phyloP scores from a whole-genome alignment of 1,284 basidiomycete species.

The Cutaneotrichosporon curvatum region DNA sequence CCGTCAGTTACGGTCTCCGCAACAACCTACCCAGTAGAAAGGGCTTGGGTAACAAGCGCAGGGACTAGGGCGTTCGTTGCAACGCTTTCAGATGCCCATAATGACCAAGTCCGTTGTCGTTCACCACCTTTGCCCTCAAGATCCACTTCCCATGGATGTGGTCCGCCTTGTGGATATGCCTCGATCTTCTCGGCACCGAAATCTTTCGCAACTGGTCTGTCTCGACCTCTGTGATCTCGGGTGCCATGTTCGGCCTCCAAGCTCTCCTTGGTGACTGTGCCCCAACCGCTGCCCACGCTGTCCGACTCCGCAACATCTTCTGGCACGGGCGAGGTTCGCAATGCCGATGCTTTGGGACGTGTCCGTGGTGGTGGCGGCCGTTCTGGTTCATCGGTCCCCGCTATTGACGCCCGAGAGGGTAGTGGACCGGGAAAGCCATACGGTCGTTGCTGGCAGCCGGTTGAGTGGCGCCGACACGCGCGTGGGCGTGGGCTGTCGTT shows the following conservation, averaged over 20 bases:
- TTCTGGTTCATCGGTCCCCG: background rate
- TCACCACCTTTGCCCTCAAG: background rate
- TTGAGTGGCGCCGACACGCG: too few species aligned
- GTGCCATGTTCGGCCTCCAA: too few species aligned
- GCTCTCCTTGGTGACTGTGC: background rate
- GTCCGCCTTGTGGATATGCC: background rate
- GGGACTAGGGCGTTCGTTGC: conserved; percentile 24
- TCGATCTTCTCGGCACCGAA: conserved; percentile 1
- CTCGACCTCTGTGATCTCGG: too few species aligned
- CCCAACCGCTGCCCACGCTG: background rate
- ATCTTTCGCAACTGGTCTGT: too few species aligned
- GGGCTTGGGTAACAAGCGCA: conserved; percentile 33
- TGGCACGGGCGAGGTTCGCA: conserved; percentile 1
- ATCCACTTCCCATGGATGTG: background rate
- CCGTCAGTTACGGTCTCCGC: background rate
- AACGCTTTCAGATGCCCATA: conserved; percentile 30
- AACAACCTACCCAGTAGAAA: conserved; percentile 31
- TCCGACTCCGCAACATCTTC: background rate
- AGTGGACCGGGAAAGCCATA: too few species aligned
- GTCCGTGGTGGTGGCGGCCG: background rate
- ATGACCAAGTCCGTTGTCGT: background rate
- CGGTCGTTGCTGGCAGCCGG: too few species aligned
- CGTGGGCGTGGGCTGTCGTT: too few species aligned
- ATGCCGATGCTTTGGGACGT: background rate
- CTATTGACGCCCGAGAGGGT: too few species aligned